Base-by-base conservation (phyloP, 2,329 filamentous ascomycete genomes). In the Clonostachys byssicola region DNA sequence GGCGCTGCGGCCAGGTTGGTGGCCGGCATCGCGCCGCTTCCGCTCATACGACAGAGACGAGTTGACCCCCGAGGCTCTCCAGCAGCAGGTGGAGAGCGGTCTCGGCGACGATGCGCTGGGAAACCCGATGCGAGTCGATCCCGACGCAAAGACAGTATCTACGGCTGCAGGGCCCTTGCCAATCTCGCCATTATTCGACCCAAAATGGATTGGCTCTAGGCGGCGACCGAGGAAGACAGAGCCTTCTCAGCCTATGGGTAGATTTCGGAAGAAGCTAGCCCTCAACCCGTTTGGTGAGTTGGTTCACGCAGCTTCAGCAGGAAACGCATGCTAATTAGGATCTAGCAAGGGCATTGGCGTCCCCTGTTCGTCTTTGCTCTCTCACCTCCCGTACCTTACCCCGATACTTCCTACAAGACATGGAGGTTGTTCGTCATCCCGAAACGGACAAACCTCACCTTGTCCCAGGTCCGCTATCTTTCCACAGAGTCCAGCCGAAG, bases 241-340 rank as follows among this genome's bases (percentile, higher is more conserved):
- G 35, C 58, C 41, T 60, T 64, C 49, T 47, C 62, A 52, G 33
- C 56, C 59, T 0, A 54, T 49, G 3, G 70, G 65, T 12, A 64
- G 72, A 3, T 79, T 89, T 49, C 80, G 85, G 56, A 72, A 70
- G 48, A 75, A 79, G 49, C 66, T 90, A 2, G 68, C 67, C 33
- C 72, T 72, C 36, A 91, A 88, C 53, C 72, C 83, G 3, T 89
- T 80, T 54, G 86, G 84, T 86, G 67, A 33, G 67, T 30, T 12
- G 8, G 13, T 46, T 40, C 16, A 30, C 23, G 44, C 44, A 39
- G 18, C 38, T n/a, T n/a, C 12, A 39, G 36, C 12, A n/a, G 12
- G 17, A 5, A n/a, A 39, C 5, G 14, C 7, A 39, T 39, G 7
- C 14, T 39, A 46, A 6, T 12, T 4, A 34, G 23, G 47, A 30